Base-by-base conservation (phyloP, 306 rosid species). In the Echinosophora koreensis region DNA sequence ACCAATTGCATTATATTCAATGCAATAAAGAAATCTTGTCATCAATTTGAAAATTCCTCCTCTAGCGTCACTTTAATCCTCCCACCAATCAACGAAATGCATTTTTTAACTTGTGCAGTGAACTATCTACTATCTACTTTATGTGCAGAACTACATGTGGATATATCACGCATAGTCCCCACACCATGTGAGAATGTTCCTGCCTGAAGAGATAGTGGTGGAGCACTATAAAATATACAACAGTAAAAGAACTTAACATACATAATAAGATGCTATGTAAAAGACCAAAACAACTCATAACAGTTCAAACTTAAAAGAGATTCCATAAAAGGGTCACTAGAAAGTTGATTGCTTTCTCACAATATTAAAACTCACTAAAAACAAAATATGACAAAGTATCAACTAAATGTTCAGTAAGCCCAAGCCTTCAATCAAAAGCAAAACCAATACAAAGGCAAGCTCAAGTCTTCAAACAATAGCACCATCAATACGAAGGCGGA, bases 171-270 rank as follows among this genome's bases (percentile, higher is more conserved):
- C 97, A 95, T 95, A 22, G 98, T 95, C 82, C 92, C 97, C 28
- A 95, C 97, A 34, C 98, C 93, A 9, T 97, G 97, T 70, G 98
- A 92, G 86, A 95, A 92, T 70, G 97, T 88, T 80, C 93, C 97
- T 28, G 97, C 98, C 85, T 92, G 97, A 74, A 95, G 98, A 66
- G 98, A 97, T 30, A 97, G 98, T 1, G 97, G 98, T 71, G 97
- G 89, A 49, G 97, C 97, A 87, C 98, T 95, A 76, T 28, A 83
- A 83, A 76, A 81, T 81, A 80, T 82, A 54, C 47, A 22, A 38
- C 47, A 66, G 61, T n/a, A 65, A 72, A 66, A 55, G 46, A 56
- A 78, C 73, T 77, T 18, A 81, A 61, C 46, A 68, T 60, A 11
- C 37, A 71, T 41, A 49, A 77, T 46, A 68, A 62, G 54, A 52